phyloP scores from a whole-genome alignment of 352 stramenopile species.

The Phytophthora lateralis region DNA sequence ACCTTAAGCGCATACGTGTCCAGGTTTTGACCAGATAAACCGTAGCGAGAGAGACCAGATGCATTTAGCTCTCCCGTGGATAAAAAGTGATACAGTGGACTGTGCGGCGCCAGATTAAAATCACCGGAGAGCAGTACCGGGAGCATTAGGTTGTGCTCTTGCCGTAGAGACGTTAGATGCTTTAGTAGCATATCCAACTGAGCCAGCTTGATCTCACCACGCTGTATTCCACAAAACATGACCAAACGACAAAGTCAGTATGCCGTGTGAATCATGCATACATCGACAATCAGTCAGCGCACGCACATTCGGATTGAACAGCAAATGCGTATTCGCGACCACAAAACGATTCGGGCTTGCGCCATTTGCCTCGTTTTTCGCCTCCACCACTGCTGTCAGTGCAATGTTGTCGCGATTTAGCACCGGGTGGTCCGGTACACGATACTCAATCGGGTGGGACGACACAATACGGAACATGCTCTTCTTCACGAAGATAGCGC shows the following conservation, averaged over 20 bases:
- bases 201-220: conserved; percentile 70
- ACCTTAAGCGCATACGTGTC: conserved; percentile 32
- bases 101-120: conserved; percentile 72
- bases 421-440: conserved; percentile 43
- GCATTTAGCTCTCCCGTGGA: conserved; percentile 49
- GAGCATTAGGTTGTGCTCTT: conserved; percentile 21
- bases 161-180: conserved; percentile 35
- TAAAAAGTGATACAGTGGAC: conserved; percentile 68
- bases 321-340: conserved; percentile 69
- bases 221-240: conserved; percentile 29
- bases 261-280: neutral
- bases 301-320: conserved; percentile 73
- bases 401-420: conserved; percentile 71
- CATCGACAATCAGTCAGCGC: neutral
- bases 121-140: conserved; percentile 65
- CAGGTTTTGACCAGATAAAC: conserved; percentile 56
- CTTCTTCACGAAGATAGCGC: conserved; percentile 67
- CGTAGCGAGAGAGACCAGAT: conserved; percentile 48
- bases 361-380: conserved; percentile 15
- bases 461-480: conserved; percentile 51
- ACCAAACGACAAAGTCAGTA: conserved; percentile 1
- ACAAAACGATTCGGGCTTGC: conserved; percentile 41
- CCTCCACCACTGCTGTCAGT: conserved; percentile 51
- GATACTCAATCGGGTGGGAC: conserved; percentile 52
- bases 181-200: conserved; percentile 59